Evolutionary conservation across 768 basidiomycete species (phyloP).

Genomic region (Holtermannia corniformis): DNA sequence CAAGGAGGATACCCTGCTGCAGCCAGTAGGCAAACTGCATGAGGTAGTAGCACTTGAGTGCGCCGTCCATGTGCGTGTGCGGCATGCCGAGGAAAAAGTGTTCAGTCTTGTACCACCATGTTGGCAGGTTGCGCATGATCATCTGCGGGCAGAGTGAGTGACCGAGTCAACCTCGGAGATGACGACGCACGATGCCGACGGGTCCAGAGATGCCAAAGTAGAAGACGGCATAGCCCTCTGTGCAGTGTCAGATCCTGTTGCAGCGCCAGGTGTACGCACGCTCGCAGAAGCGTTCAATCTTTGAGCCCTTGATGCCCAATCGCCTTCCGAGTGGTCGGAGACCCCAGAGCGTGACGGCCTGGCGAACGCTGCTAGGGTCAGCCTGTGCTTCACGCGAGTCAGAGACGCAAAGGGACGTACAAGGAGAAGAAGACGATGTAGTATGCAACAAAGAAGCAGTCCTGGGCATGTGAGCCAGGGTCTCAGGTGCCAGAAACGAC

Average conservation of each 20-base stretch:
- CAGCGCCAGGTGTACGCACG: conserved; percentile 42
- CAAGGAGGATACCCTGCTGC: conserved; percentile 79
- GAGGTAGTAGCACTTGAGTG: conserved; percentile 85
- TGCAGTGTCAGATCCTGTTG: not conserved
- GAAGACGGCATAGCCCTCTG: conserved; percentile 59
- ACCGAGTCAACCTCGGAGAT: not conserved
- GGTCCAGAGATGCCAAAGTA: conserved; percentile 65
- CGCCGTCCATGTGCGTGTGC: conserved; percentile 73
- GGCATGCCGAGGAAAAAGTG: conserved; percentile 88
- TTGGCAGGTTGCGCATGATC: conserved; percentile 72
- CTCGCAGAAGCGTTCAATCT: conserved; percentile 79
- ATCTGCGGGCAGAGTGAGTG: conserved; percentile 45
- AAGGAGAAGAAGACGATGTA: conserved; percentile 84
- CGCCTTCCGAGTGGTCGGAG: conserved; percentile 59
- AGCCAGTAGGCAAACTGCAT: conserved; percentile 90
- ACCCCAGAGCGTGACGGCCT: conserved; percentile 57
- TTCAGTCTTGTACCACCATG: conserved; percentile 60
- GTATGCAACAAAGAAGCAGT: conserved; percentile 70
- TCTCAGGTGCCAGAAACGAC: not conserved
- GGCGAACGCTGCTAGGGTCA: conserved; percentile 49
- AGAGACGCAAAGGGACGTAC: conserved; percentile 15
- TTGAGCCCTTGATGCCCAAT: conserved; percentile 61
- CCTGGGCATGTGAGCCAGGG: conserved; percentile 41
- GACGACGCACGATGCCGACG: conserved; percentile 64
- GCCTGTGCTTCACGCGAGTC: not conserved